Percentiles rank a stretch among this genome's conserved stretches.
These are phyloP conservation scores for Colletotrichum graminicola DNA, from an alignment of 2,329 filamentous ascomycete species.

Conservation along the genomic window DNA sequence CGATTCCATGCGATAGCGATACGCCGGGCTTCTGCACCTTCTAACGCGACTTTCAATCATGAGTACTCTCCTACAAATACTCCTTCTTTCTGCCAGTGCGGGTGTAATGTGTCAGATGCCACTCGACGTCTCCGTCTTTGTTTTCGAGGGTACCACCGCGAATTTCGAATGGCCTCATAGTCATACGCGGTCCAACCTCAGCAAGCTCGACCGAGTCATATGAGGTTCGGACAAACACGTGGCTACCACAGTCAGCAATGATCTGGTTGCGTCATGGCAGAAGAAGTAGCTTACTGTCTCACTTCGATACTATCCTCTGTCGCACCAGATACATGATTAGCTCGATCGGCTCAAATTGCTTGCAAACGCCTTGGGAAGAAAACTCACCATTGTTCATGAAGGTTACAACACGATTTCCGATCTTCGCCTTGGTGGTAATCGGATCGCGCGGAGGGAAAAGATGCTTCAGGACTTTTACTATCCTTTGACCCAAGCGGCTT, in stretches of 20 bases:
- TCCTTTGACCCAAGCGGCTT: conserved; percentile 81
- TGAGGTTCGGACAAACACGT: conserved; percentile 92
- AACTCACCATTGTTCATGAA: conserved; percentile 60
- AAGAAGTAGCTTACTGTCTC: conserved; percentile 57
- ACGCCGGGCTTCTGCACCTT: not conserved
- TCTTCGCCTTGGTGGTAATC: conserved; percentile 76
- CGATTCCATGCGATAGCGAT: no score
- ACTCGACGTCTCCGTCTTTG: conserved; percentile 95
- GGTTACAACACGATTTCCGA: conserved; percentile 90
- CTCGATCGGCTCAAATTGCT: not conserved
- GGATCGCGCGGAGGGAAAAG: conserved; percentile 91
- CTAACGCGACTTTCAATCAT: not conserved
- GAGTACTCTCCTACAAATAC: conserved; percentile 73
- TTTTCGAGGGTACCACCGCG: conserved; percentile 91
- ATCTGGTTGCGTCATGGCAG: not conserved
- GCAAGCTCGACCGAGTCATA: conserved; percentile 87
- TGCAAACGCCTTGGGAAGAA: not conserved
- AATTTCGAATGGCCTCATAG: conserved; percentile 91
- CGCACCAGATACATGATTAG: conserved; percentile 68
- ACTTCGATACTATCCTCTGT: conserved; percentile 90
- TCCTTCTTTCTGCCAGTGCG: conserved; percentile 95
- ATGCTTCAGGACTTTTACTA: conserved; percentile 93
- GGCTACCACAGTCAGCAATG: conserved; percentile 41
- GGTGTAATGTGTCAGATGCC: conserved; percentile 96
- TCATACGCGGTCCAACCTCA: conserved; percentile 84